Evolutionary conservation across 1,139 yeast species (phyloP).

Genomic region (Candida smagusa): DNA sequence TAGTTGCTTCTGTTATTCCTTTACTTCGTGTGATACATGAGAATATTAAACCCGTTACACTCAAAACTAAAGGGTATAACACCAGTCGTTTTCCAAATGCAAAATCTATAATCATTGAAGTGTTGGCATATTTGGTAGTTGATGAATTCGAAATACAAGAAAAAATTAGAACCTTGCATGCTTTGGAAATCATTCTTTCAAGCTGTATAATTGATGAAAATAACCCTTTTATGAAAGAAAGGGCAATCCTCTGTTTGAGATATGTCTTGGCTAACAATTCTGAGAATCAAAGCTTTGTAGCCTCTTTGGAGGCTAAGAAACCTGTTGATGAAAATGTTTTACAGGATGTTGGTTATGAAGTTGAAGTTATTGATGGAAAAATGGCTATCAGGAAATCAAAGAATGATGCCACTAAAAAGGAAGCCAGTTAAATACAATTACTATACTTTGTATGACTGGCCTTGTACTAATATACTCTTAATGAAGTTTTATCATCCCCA

Average conservation of each 20-base stretch:
- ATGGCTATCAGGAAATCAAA: constrained; percentile 17
- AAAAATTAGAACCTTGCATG: constrained; percentile 59
- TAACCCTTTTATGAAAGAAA: constrained; percentile 85
- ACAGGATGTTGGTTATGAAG: constrained; percentile 40
- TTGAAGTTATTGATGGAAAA: constrained; percentile 35
- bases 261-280: constrained; percentile 61
- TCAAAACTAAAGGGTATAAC: constrained; percentile 10
- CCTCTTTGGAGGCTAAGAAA: constrained; percentile 40
- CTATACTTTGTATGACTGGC: background rate
- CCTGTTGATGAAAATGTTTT: constrained; percentile 32
- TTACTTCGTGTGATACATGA: constrained; percentile 50
- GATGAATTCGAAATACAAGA: constrained; percentile 62
- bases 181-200: constrained; percentile 68
- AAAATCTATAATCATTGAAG: constrained; percentile 60
- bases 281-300: constrained; percentile 73
- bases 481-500: too few relatives aligned
- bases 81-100: constrained; percentile 52
- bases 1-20: constrained; percentile 41
- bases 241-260: constrained; percentile 75
- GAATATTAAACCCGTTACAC: constrained; percentile 27
- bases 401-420: too few relatives aligned
- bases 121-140: constrained; percentile 53
- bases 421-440: background rate
- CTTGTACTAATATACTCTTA: too few relatives aligned
- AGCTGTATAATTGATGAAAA: constrained; percentile 83